phyloP scores from a whole-genome alignment of 2,329 filamentous ascomycete genomes.

The Fonsecaea pedrosoi region DNA sequence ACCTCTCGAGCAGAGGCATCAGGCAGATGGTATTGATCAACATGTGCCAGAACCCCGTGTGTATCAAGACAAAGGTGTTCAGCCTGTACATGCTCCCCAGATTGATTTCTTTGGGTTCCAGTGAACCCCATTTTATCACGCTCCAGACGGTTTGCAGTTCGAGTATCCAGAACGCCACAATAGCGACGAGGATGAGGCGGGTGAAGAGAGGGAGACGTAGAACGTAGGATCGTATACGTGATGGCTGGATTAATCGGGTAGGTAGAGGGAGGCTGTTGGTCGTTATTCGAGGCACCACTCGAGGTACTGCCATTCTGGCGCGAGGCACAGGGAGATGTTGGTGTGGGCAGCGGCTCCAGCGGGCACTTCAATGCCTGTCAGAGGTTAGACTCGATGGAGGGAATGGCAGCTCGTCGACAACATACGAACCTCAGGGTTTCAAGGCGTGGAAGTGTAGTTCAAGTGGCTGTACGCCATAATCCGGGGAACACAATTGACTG shows the following conservation, averaged over 20 bases:
- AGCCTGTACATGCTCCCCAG: slow-evolving; percentile 90
- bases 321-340: not conserved
- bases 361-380: slow-evolving; percentile 10
- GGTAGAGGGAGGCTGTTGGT: slow-evolving; percentile 33
- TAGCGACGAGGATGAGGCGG: slow-evolving; percentile 69
- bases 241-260: slow-evolving; percentile 65
- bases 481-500: not conserved
- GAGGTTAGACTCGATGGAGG: not conserved
- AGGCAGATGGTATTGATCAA: slow-evolving; percentile 80
- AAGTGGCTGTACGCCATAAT: not conserved
- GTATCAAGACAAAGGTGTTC: slow-evolving; percentile 90
- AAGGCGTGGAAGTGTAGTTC: not conserved
- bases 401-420: not conserved
- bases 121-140: slow-evolving; percentile 75
- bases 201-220: slow-evolving; percentile 89
- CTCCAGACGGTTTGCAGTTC: slow-evolving; percentile 74
- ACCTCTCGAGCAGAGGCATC: slow-evolving; percentile 87
- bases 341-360: not conserved
- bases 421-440: not conserved
- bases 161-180: slow-evolving; percentile 72
- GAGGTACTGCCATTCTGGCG: slow-evolving; percentile 26
- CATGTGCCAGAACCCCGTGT: slow-evolving; percentile 79
- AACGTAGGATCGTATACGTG: slow-evolving; percentile 79
- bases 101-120: slow-evolving; percentile 78
- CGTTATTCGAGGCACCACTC: slow-evolving; percentile 26